phyloP scores from a whole-genome alignment of 345 rosid species.

The Adansonia digitata region DNA sequence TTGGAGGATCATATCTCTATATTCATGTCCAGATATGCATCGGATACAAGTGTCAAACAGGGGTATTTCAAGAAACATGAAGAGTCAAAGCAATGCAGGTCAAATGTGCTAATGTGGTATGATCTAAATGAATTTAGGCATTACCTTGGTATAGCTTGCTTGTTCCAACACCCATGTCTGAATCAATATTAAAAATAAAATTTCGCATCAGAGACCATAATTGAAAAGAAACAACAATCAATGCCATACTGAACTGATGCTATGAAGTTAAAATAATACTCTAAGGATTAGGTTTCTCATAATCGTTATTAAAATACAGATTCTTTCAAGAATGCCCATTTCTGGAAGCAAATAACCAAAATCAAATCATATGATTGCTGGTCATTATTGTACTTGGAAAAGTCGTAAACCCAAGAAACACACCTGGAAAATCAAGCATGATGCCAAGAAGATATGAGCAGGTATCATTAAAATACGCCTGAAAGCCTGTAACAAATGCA shows the following conservation, averaged over 20 bases:
- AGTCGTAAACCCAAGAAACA: slow-evolving; percentile 8
- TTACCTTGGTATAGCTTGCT: slow-evolving; percentile 83
- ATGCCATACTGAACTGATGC: too few species aligned
- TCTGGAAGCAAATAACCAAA: neutral
- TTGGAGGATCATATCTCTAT: too few species aligned
- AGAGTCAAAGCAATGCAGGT: too few species aligned
- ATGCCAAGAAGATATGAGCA: slow-evolving; percentile 60
- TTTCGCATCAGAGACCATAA: neutral
- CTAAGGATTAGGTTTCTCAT: neutral
- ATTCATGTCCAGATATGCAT: too few species aligned
- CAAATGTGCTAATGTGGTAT: neutral
- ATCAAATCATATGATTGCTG: neutral
- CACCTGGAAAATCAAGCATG: slow-evolving; percentile 84
- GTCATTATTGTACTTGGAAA: neutral
- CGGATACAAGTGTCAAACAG: too few species aligned
- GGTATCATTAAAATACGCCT: slow-evolving; percentile 72
- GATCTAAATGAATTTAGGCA: slow-evolving; percentile 8
- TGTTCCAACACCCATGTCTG: slow-evolving; percentile 77
- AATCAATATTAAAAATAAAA: slow-evolving; percentile 11
- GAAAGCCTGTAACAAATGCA: slow-evolving; percentile 57
- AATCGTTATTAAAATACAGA: neutral
- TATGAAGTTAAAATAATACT: neutral
- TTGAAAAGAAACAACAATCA: neutral
- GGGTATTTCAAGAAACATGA: too few species aligned
- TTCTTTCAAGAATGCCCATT: neutral